Evolutionary conservation across 1,139 yeast genomes (phyloP).

Genomic region (Keqinozyma sinolaborantium): DNA sequence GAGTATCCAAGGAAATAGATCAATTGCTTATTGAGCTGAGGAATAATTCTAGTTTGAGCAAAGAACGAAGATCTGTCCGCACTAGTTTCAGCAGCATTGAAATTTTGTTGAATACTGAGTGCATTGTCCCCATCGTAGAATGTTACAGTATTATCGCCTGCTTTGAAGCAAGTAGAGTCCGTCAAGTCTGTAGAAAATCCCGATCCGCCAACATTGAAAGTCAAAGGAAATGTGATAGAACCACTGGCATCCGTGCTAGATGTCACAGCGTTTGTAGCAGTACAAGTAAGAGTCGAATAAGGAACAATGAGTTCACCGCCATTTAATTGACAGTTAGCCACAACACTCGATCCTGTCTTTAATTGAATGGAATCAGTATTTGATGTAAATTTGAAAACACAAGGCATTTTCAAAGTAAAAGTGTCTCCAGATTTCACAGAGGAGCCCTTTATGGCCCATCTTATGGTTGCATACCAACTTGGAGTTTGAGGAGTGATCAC

Average conservation of each 20-base stretch:
- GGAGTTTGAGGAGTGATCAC: conserved; percentile 14
- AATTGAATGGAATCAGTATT: conserved; percentile 12
- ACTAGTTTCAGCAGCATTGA: conserved; percentile 4
- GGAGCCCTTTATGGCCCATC: conserved; percentile 21
- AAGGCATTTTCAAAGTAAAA: conserved; percentile 25
- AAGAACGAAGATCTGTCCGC: conserved; percentile 1
- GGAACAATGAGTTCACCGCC: conserved; percentile 21
- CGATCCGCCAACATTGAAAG: conserved; percentile 24
- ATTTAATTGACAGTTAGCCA: conserved; percentile 23
- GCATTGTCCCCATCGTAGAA: conserved; percentile 25
- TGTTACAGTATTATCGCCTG: conserved; percentile 23
- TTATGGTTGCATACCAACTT: conserved; percentile 22
- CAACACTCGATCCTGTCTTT: conserved; percentile 12
- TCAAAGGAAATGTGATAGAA: conserved; percentile 20
- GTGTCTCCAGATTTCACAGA: conserved; percentile 26
- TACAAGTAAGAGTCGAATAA: conserved; percentile 23
- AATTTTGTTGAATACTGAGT: conserved; percentile 14
- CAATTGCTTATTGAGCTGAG: conserved; percentile 14
- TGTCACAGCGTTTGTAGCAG: conserved; percentile 12
- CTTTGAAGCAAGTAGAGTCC: conserved; percentile 15
- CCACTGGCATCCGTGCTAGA: conserved; percentile 17
- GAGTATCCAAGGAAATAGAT: conserved; percentile 15
- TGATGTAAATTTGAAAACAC: conserved; percentile 28
- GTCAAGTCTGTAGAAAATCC: conserved; percentile 15
- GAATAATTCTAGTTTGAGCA: conserved; percentile 8